Conservation (phyloP, 2,329 filamentous ascomycete species). For the Huntiella decipiens region DNA sequence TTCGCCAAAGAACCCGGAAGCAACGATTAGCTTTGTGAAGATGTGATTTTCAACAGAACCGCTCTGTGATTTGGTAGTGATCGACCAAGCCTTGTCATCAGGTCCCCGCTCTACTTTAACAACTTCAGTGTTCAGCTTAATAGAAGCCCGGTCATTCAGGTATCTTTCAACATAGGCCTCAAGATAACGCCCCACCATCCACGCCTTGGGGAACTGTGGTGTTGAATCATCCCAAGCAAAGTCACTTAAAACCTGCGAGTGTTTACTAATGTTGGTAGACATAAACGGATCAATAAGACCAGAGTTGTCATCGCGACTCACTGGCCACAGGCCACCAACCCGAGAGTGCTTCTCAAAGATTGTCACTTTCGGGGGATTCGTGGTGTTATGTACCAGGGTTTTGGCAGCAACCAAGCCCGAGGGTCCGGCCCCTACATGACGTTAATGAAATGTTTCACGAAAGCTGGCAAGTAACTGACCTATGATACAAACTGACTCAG, state of each 20-base stretch:
- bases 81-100: conserved; percentile 24
- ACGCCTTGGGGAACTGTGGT: conserved; percentile 54
- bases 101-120: conserved; percentile 8
- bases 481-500: conserved; percentile 24
- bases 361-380: conserved; percentile 43
- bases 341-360: conserved; percentile 47
- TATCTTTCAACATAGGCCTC: conserved; percentile 43
- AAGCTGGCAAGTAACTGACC: conserved; percentile 16
- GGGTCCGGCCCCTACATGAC: conserved; percentile 42
- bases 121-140: conserved; percentile 28
- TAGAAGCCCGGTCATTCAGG: conserved; percentile 21
- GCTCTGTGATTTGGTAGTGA: conserved; percentile 19
- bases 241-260: conserved; percentile 57
- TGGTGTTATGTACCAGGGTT: conserved; percentile 43
- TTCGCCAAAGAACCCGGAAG: conserved; percentile 58
- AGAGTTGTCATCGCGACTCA: conserved; percentile 25
- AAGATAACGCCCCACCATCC: conserved; percentile 58
- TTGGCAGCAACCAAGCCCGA: conserved; percentile 54
- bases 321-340: conserved; percentile 65
- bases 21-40: conserved; percentile 56
- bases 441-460: not conserved
- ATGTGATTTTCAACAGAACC: conserved; percentile 20
- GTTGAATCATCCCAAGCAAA: conserved; percentile 44
- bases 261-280: conserved; percentile 55
- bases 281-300: conserved; percentile 46